Percentiles rank a stretch among this genome's conserved stretches.
phyloP scores from a whole-genome alignment of 2,329 filamentous ascomycete species.

The Hypoxylon rubiginosum region DNA sequence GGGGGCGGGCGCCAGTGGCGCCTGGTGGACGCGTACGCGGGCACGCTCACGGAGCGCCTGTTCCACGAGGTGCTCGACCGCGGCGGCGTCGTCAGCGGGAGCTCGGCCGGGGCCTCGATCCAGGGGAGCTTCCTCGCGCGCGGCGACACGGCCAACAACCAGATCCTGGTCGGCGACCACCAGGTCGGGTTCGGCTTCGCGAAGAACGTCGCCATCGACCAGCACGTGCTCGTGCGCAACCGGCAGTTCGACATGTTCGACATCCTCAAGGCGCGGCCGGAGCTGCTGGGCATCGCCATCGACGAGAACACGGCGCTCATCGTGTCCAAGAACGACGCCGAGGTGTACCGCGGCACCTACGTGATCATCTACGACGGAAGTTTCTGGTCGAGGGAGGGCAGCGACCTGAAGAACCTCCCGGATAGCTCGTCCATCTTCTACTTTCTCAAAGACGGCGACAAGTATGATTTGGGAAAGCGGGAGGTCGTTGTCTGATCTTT shows the following conservation, averaged over 20 bases:
- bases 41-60: constrained; percentile 48
- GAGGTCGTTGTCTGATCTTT: constrained; percentile 43
- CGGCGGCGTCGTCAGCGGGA: constrained; percentile 49
- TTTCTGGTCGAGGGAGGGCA: constrained; percentile 52
- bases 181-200: constrained; percentile 52
- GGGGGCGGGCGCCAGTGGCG: constrained; percentile 53
- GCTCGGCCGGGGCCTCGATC: constrained; percentile 51
- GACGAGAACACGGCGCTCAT: constrained; percentile 54
- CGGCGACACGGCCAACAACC: constrained; percentile 51
- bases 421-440: constrained; percentile 46
- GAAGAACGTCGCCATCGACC: constrained; percentile 49
- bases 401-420: constrained; percentile 47
- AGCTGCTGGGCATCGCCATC: constrained; percentile 50
- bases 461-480: constrained; percentile 47
- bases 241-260: constrained; percentile 54
- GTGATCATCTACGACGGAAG: constrained; percentile 50
- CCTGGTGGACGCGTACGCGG: constrained; percentile 53
- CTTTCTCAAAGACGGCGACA: constrained; percentile 48
- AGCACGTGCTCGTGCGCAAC: constrained; percentile 52
- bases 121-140: constrained; percentile 52
- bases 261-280: constrained; percentile 50
- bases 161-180: constrained; percentile 51
- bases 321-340: constrained; percentile 48
- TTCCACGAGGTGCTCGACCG: constrained; percentile 49
- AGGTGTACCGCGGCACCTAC: constrained; percentile 50